Evolutionary conservation across 2,329 filamentous ascomycete genomes (phyloP), one percentile per base, ranked within the genome.

Genomic region (Colletotrichum acutatum): DNA sequence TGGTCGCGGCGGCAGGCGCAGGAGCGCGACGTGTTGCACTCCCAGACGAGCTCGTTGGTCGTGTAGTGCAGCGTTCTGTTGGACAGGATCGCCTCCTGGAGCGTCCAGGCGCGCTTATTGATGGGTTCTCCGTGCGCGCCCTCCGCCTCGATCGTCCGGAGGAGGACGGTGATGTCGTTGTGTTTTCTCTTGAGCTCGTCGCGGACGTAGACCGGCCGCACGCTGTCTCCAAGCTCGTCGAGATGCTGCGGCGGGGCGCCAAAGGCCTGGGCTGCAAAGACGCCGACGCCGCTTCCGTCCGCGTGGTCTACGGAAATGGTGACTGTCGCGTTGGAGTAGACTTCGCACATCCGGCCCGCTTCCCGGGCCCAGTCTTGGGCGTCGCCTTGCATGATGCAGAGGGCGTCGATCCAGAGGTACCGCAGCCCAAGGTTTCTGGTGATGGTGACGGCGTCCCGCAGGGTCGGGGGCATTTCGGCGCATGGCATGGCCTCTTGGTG

Each of bases 1-100:
- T 49, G 42, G 19, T 22, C 42, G 42, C 42, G 42, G 42, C 42
- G 42, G 42, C 42, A 49, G 42, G 42, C 42, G 42, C 42, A 49
- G 19, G 19, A 49, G 19, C 42, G 42, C 19, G 19, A 22, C 16
- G 42, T 49, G 42, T 49, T 49, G 37, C 76, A 77, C 53, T 76
- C 76, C 58, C 72, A 77, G n/a, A 71, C 52, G 32, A 77, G 68
- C 56, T 77, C 71, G 9, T 68, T 58, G 28, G 42, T n/a, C 12
- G 60, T 64, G 28, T 67, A 77, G 59, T 77, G 75, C 12, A 77
- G 46, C 3, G 75, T 61, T 4, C 76, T 59, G 7, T 76, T 66
- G 1, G 76, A 75, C 14, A 77, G 67, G 11, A 76, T 57, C 5
- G 76, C 65, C 60, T 77, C 76, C 61, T 77, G 76, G 34, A 76